These are phyloP conservation scores for Umbelopsis vinacea DNA, from an alignment of 192 early-diverging fungal species.

Conservation along the genomic window DNA sequence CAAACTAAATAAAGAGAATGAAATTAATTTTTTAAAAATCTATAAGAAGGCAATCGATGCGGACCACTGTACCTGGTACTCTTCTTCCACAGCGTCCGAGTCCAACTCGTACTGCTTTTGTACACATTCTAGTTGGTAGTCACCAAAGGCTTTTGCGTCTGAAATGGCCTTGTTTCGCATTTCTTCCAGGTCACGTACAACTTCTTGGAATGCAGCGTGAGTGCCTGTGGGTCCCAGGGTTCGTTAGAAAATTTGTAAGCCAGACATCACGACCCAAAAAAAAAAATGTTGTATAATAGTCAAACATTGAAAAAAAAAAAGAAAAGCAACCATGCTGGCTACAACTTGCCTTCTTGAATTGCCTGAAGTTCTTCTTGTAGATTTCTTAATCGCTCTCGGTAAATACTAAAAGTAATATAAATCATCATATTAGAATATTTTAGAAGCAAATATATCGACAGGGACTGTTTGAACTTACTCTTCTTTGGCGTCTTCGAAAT, in stretches of 20 bases:
- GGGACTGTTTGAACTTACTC: neutral
- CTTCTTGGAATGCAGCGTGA: constrained; percentile 29
- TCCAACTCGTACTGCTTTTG: constrained; percentile 29
- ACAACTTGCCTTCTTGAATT: constrained; percentile 38
- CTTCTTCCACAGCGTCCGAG: constrained; percentile 27
- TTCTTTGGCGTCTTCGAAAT: constrained; percentile 24
- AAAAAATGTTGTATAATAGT: too few species aligned
- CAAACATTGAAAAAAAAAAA: neutral
- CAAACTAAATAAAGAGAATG: constrained; percentile 12
- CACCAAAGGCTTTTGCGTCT: constrained; percentile 29
- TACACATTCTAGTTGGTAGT: constrained; percentile 31
- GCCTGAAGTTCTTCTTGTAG: constrained; percentile 36
- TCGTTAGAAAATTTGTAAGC: neutral
- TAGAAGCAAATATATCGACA: neutral
- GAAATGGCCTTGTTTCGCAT: constrained; percentile 28
- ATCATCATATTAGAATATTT: neutral
- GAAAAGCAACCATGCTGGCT: neutral
- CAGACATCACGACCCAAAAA: neutral
- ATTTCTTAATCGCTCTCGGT: constrained; percentile 29
- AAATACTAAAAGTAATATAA: constrained; percentile 27
- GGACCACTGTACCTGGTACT: constrained; percentile 25
- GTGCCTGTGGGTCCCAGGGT: constrained; percentile 25
- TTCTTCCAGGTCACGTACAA: constrained; percentile 28
- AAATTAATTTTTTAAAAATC: neutral
- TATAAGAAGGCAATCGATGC: neutral